A percentile compares a stretch with the other conserved stretches of the same genome.
Conservation (phyloP, 805 yeast species). For the Candida qinlingensis region DNA sequence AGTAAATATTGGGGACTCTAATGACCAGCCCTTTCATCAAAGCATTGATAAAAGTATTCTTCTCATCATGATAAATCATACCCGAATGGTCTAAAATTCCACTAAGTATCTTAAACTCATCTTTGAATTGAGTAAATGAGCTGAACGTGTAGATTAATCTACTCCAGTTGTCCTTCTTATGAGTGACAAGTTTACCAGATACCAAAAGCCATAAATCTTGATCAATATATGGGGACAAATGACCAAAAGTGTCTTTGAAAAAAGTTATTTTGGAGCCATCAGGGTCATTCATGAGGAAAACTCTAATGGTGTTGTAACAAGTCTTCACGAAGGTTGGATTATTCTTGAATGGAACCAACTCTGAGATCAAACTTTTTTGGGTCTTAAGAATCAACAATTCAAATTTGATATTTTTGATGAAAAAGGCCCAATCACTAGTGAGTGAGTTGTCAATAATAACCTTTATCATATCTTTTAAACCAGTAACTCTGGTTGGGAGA, state of each 20-base stretch:
- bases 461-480: slow-evolving; percentile 4
- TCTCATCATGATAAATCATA: slow-evolving; percentile 13
- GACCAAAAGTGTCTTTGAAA: slow-evolving; percentile 12
- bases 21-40: slow-evolving; percentile 15
- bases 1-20: slow-evolving; percentile 9
- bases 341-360: slow-evolving; percentile 8
- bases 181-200: slow-evolving; percentile 12
- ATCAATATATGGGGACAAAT: slow-evolving; percentile 12
- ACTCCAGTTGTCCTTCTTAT: slow-evolving; percentile 21
- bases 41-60: slow-evolving; percentile 12
- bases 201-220: slow-evolving; percentile 22
- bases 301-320: slow-evolving; percentile 4
- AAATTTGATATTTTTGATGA: slow-evolving; percentile 3
- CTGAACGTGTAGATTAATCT: slow-evolving; percentile 8
- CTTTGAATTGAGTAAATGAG: slow-evolving; percentile 17
- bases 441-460: not conserved
- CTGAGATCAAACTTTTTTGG: slow-evolving; percentile 8
- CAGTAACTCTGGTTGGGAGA: slow-evolving; percentile 1
- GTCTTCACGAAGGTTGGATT: slow-evolving; percentile 8
- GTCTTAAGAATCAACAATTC: slow-evolving; percentile 4
- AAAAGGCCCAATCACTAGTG: slow-evolving; percentile 3
- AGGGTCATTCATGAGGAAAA: not conserved
- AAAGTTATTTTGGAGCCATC: slow-evolving; percentile 5
- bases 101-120: slow-evolving; percentile 18
- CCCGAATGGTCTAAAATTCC: slow-evolving; percentile 20